phyloP scores from a whole-genome alignment of 257 asterid genomes.

The Paulownia fortunei region DNA sequence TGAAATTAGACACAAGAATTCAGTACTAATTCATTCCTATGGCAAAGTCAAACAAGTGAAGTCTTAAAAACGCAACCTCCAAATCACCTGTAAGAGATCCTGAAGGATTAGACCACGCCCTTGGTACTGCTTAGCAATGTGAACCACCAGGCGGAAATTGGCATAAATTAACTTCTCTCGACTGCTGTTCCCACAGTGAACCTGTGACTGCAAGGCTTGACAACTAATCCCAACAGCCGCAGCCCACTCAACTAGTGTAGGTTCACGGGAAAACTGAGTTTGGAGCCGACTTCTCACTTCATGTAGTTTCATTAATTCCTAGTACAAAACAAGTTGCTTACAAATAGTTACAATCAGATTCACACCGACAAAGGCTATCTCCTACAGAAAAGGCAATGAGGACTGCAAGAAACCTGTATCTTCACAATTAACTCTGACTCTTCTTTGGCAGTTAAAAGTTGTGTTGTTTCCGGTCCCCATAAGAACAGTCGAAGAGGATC shows the following conservation, averaged over 20 bases:
- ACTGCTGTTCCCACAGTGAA: slow-evolving; percentile 64
- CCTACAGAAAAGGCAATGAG: slow-evolving; percentile 16
- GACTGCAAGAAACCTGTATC: slow-evolving; percentile 67
- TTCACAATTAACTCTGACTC: slow-evolving; percentile 69
- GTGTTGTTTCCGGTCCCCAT: slow-evolving; percentile 72
- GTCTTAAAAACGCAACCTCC: slow-evolving; percentile 23
- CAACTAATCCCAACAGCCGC: slow-evolving; percentile 66
- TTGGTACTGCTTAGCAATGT: slow-evolving; percentile 87
- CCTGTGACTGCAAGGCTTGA: slow-evolving; percentile 60
- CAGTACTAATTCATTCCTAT: background rate
- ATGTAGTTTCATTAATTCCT: slow-evolving; percentile 72
- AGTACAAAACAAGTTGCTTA: slow-evolving; percentile 29
- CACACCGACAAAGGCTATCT: slow-evolving; percentile 8
- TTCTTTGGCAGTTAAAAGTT: slow-evolving; percentile 73
- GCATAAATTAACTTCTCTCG: slow-evolving; percentile 85
- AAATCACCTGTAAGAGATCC: slow-evolving; percentile 85
- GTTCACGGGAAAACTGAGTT: slow-evolving; percentile 72
- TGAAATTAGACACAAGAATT: background rate
- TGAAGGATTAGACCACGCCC: slow-evolving; percentile 88
- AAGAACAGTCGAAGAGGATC: slow-evolving; percentile 71
- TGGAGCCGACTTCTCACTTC: slow-evolving; percentile 59
- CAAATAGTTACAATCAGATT: slow-evolving; percentile 18
- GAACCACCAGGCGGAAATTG: slow-evolving; percentile 90
- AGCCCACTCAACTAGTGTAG: slow-evolving; percentile 87
- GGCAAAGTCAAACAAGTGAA: too few relatives aligned